Percentiles rank a stretch among this genome's conserved stretches.
phyloP scores from a whole-genome alignment of 2,329 filamentous ascomycete species.

The Orbilia javanica region DNA sequence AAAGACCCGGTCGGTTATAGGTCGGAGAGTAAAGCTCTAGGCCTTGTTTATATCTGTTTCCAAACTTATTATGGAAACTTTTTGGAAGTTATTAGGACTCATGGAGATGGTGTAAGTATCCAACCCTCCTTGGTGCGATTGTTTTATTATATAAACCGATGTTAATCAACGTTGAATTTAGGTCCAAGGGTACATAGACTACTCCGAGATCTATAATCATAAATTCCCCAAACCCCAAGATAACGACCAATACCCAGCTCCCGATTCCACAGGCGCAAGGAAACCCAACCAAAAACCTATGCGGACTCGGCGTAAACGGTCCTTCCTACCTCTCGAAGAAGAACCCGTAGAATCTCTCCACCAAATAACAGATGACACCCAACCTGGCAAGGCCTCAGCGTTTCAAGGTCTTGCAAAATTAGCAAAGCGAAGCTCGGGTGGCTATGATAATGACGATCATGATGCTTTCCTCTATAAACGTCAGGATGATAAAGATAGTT shows the following conservation, averaged over 20 bases:
- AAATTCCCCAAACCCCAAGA: constrained; percentile 23
- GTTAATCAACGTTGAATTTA: not conserved
- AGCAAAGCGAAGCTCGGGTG: not conserved
- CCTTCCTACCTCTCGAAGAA: not conserved
- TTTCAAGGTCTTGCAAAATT: not conserved
- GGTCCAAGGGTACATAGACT: constrained; percentile 34
- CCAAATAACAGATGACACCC: not conserved
- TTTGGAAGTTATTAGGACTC: constrained; percentile 19
- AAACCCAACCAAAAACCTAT: not conserved
- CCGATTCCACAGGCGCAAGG: not conserved
- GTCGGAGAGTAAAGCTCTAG: not conserved
- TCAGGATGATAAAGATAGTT: not conserved
- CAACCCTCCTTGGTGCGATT: too few relatives aligned
- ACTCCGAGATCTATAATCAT: constrained; percentile 5
- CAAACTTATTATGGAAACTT: constrained; percentile 11
- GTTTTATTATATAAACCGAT: not conserved
- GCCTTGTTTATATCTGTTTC: constrained; percentile 29
- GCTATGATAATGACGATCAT: too few relatives aligned
- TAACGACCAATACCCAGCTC: constrained; percentile 1
- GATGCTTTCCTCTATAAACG: not conserved
- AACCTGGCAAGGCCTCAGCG: not conserved
- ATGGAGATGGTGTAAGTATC: constrained; percentile 34
- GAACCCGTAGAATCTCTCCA: not conserved
- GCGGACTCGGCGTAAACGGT: not conserved
- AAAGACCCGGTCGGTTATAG: constrained; percentile 9